Percentiles rank a stretch among this genome's conserved stretches.
phyloP scores from a whole-genome alignment of 1,284 basidiomycete species.

The Malassezia vespertilionis region DNA sequence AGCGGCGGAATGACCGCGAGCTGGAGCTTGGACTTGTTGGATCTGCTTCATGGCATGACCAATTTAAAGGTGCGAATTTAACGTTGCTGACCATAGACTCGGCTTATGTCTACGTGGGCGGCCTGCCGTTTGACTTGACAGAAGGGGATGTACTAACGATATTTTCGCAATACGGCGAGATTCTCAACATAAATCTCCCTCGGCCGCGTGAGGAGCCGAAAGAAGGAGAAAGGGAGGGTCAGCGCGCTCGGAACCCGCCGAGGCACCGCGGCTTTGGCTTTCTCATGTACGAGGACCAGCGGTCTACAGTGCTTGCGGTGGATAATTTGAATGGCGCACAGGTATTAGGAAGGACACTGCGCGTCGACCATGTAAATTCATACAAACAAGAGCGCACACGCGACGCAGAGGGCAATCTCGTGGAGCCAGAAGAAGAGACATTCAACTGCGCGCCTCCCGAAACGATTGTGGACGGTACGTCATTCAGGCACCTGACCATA shows the following conservation, averaged over 20 bases:
- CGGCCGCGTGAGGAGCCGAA: conserved; percentile 9
- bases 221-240: no score
- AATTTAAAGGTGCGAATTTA: conserved; percentile 63
- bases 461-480: conserved; percentile 10
- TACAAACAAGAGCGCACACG: conserved; percentile 71
- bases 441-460: conserved; percentile 33
- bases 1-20: conserved; percentile 81
- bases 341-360: conserved; percentile 70
- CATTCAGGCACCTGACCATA: neutral
- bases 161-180: conserved; percentile 93
- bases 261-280: conserved; percentile 72
- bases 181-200: conserved; percentile 88
- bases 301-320: conserved; percentile 86
- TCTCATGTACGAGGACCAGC: conserved; percentile 97
- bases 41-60: conserved; percentile 82
- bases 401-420: conserved; percentile 71
- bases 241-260: neutral
- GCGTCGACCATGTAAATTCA: conserved; percentile 82
- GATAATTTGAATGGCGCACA: conserved; percentile 94
- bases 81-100: conserved; percentile 57
- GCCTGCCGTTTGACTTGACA: conserved; percentile 55
- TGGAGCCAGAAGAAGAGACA: conserved; percentile 59
- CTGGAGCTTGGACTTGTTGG: conserved; percentile 66
- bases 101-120: conserved; percentile 81
- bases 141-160: conserved; percentile 97